phyloP scores from a whole-genome alignment of 176 grass and related monocot genomes.

The Oryza coarctata region DNA sequence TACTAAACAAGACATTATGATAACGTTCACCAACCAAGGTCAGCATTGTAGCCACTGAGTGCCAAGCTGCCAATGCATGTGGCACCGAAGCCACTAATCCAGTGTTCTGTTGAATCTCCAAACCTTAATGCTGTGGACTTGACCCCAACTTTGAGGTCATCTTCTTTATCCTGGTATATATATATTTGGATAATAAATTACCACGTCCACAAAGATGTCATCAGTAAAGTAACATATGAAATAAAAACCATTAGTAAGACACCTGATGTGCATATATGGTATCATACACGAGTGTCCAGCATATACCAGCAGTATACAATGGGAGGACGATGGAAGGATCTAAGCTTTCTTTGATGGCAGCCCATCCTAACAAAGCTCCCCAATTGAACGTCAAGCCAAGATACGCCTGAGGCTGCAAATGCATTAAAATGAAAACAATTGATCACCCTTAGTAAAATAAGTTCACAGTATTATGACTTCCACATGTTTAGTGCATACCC shows the following conservation, averaged over 20 bases:
- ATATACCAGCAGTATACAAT: constrained; percentile 76
- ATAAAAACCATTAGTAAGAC: neutral
- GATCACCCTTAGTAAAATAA: neutral
- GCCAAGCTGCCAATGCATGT: constrained; percentile 64
- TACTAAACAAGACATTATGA: neutral
- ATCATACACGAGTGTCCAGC: constrained; percentile 90
- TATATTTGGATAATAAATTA: constrained; percentile 10
- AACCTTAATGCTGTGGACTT: constrained; percentile 89
- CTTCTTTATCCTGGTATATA: constrained; percentile 77
- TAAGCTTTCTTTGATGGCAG: constrained; percentile 74
- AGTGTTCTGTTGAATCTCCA: constrained; percentile 70
- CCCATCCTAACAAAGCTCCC: constrained; percentile 90
- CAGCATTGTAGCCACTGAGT: constrained; percentile 73
- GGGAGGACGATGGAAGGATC: constrained; percentile 68
- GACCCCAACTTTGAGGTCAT: constrained; percentile 81
- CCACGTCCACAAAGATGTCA: neutral
- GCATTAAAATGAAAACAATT: neutral
- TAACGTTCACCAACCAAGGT: constrained; percentile 56
- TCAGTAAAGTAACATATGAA: constrained; percentile 11
- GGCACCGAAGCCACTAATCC: constrained; percentile 69
- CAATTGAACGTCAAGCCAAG: constrained; percentile 96
- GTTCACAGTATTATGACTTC: neutral
- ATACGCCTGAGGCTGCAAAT: constrained; percentile 77
- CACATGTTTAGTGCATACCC: constrained; percentile 42
- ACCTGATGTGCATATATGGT: constrained; percentile 98